Evolutionary conservation across 176 grass and related monocot genomes (phyloP).

Genomic region (Canna indica): DNA sequence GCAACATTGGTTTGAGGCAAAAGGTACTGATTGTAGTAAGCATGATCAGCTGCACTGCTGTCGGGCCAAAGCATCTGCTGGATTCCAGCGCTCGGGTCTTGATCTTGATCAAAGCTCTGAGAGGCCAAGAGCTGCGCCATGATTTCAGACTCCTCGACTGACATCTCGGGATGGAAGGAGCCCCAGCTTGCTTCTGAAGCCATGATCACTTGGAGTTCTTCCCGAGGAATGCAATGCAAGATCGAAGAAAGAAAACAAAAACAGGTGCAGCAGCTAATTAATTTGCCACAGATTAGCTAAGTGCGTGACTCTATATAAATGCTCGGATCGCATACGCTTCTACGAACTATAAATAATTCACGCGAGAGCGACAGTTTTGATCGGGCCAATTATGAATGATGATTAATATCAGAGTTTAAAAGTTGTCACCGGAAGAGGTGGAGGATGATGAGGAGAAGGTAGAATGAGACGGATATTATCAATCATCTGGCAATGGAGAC

Average conservation of each 20-base stretch:
- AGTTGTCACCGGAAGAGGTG: too few relatives aligned
- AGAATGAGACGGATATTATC: background rate
- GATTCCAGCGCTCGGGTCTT: slow-evolving; percentile 8
- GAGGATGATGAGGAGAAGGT: background rate
- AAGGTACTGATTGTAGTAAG: slow-evolving; percentile 13
- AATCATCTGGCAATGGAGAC: background rate
- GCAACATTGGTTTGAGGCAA: background rate
- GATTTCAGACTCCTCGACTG: slow-evolving; percentile 41
- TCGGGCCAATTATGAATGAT: too few relatives aligned
- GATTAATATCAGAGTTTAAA: too few relatives aligned
- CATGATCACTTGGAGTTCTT: slow-evolving; percentile 45
- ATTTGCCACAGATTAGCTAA: too few relatives aligned
- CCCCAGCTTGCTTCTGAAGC: slow-evolving; percentile 32
- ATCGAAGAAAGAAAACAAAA: slow-evolving; percentile 15
- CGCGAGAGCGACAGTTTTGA: too few relatives aligned
- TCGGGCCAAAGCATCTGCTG: slow-evolving; percentile 19
- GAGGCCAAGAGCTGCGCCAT: slow-evolving; percentile 40
- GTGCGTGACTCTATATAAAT: too few relatives aligned
- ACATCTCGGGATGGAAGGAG: slow-evolving; percentile 19
- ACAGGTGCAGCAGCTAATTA: too few relatives aligned
- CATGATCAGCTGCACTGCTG: slow-evolving; percentile 23
- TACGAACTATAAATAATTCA: too few relatives aligned
- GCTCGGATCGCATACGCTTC: too few relatives aligned
- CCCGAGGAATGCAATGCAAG: background rate
- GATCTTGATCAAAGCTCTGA: slow-evolving; percentile 29